Conservation (phyloP, 108 stramenopile genomes). For the Pseudonitzschia multistriata region DNA sequence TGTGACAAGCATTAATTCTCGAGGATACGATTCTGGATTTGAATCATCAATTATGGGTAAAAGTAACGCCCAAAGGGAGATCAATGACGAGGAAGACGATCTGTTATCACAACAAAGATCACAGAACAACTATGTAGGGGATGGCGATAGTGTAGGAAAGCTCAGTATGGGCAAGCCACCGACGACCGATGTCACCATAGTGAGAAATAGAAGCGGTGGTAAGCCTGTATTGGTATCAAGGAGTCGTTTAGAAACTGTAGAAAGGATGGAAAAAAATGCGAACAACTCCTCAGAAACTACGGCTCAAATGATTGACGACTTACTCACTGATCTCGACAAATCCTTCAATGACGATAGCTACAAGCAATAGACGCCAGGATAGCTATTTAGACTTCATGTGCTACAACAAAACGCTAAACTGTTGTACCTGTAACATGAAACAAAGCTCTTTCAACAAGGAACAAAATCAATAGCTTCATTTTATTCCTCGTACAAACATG, state of each 20-base stretch:
- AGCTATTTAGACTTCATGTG: no score
- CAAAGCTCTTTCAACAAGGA: no score
- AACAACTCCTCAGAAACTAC: not conserved
- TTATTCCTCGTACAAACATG: no score
- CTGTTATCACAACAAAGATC: constrained; percentile 1
- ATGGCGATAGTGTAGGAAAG: not conserved
- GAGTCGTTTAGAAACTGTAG: constrained; percentile 10
- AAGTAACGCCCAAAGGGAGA: not conserved
- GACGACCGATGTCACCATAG: constrained; percentile 8
- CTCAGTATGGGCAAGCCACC: not conserved
- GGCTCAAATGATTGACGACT: constrained; percentile 6
- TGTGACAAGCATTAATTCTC: constrained; percentile 1
- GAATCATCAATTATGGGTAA: constrained; percentile 7
- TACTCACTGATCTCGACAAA: constrained; percentile 1
- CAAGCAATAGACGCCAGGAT: not conserved
- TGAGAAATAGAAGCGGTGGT: not conserved
- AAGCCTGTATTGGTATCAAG: not conserved
- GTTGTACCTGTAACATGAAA: no score
- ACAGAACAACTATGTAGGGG: not conserved
- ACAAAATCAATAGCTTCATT: no score
- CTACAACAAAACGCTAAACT: no score
- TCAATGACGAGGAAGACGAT: constrained; percentile 1
- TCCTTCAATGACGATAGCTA: not conserved
- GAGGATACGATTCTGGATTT: constrained; percentile 10
- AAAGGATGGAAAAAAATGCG: constrained; percentile 14